These are phyloP conservation scores for Geotrichum restrictum DNA, from an alignment of 1,139 yeast genomes.

Conservation along the genomic window DNA sequence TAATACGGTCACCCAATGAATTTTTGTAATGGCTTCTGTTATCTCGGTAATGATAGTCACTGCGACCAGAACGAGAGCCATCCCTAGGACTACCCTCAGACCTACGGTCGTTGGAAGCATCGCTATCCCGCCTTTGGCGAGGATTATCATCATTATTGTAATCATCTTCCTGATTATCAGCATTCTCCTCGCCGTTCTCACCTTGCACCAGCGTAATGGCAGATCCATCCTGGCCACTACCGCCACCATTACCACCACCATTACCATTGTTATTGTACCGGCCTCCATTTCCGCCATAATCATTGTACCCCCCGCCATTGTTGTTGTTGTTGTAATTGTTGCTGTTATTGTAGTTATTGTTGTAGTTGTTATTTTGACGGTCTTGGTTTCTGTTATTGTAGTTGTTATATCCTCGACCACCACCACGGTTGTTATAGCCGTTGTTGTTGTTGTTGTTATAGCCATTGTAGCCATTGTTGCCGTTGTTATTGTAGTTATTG, in stretches of 20 bases:
- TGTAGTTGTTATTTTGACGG: slow-evolving; percentile 20
- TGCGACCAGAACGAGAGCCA: slow-evolving; percentile 24
- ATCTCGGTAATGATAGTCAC: slow-evolving; percentile 17
- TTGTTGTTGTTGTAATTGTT: slow-evolving; percentile 19
- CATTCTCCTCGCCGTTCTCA: slow-evolving; percentile 18
- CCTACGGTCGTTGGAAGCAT: slow-evolving; percentile 22
- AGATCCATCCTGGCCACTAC: slow-evolving; percentile 20
- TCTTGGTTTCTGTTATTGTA: slow-evolving; percentile 12
- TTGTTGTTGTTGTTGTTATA: too few relatives aligned
- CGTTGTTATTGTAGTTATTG: not conserved
- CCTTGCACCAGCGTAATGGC: slow-evolving; percentile 22
- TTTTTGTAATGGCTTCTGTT: slow-evolving; percentile 9
- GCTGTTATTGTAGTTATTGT: slow-evolving; percentile 21
- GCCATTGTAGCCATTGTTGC: slow-evolving; percentile 5
- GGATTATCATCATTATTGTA: slow-evolving; percentile 16
- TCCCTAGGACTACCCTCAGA: slow-evolving; percentile 22
- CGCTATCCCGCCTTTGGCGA: slow-evolving; percentile 19
- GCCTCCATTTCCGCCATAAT: slow-evolving; percentile 4
- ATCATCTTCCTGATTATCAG: slow-evolving; percentile 20
- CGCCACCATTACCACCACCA: too few relatives aligned
- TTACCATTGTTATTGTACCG: not conserved
- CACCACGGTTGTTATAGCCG: slow-evolving; percentile 12
- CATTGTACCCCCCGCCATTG: slow-evolving; percentile 19
- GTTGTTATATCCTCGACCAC: slow-evolving; percentile 20
- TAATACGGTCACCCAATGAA: slow-evolving; percentile 20